phyloP scores from a whole-genome alignment of 2,329 filamentous ascomycete species.

The Corniculantispora saksenae region DNA sequence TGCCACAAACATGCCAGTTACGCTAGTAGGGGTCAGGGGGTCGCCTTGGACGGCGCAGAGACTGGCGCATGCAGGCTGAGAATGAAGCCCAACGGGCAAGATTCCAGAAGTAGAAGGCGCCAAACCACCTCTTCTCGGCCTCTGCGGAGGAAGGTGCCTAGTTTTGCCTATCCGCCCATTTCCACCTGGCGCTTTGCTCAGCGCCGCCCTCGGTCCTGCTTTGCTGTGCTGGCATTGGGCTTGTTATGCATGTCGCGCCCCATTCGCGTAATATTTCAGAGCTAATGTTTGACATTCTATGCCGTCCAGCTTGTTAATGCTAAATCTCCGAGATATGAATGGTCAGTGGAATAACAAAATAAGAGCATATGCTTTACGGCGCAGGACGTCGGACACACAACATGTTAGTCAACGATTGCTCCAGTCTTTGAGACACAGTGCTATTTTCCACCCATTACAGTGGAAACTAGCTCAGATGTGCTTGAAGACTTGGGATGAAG shows the following conservation, averaged over 20 bases:
- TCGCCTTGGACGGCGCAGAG: neutral
- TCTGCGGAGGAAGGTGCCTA: neutral
- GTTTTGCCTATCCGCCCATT: neutral
- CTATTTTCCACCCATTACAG: neutral
- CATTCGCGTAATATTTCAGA: neutral
- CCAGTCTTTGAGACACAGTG: neutral
- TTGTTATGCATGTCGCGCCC: neutral
- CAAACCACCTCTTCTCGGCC: neutral
- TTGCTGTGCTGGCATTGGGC: neutral
- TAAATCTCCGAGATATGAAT: neutral
- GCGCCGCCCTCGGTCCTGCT: neutral
- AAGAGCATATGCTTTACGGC: neutral
- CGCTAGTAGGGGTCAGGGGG: neutral
- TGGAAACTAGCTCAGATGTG: neutral
- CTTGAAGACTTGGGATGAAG: neutral
- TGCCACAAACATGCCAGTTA: neutral
- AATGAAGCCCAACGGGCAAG: slow-evolving; percentile 7
- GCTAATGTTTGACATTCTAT: neutral
- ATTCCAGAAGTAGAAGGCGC: slow-evolving; percentile 12
- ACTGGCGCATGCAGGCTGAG: slow-evolving; percentile 2
- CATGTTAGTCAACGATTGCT: neutral
- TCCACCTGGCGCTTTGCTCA: neutral
- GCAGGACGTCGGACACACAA: neutral
- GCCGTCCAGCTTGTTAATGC: neutral
- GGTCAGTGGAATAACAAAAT: neutral